These are phyloP conservation scores for Inonotus obliquus DNA, from an alignment of 1,284 basidiomycete genomes.

Conservation along the genomic window DNA sequence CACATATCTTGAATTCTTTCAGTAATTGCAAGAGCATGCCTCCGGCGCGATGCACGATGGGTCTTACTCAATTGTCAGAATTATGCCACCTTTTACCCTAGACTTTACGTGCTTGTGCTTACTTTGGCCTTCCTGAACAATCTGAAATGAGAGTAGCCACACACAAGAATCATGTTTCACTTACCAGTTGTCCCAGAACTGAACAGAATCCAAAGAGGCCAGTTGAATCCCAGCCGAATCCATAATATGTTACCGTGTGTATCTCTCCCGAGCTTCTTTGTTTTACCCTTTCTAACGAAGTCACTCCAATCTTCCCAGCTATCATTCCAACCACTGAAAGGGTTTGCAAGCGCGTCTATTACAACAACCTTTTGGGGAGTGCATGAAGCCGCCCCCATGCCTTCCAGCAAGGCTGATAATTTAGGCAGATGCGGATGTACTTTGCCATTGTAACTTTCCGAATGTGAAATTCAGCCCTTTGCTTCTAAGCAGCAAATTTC, in stretches of 20 bases:
- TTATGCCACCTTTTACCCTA: constrained; percentile 16
- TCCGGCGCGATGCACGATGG: constrained; percentile 81
- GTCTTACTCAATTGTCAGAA: constrained; percentile 36
- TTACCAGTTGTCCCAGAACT: constrained; percentile 80
- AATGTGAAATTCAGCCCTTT: not conserved
- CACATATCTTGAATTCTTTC: constrained; percentile 79
- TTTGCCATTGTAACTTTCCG: constrained; percentile 63
- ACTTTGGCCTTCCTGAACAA: constrained; percentile 32
- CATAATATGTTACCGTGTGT: constrained; percentile 52
- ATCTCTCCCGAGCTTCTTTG: constrained; percentile 42
- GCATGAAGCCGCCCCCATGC: constrained; percentile 37
- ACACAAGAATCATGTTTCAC: constrained; percentile 15
- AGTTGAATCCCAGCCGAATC: constrained; percentile 66
- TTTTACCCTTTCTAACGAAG: constrained; percentile 45
- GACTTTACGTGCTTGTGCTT: constrained; percentile 23
- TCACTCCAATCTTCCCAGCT: constrained; percentile 58
- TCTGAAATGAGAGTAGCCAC: not conserved
- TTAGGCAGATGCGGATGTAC: constrained; percentile 68
- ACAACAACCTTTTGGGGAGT: constrained; percentile 50
- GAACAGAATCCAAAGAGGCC: constrained; percentile 87
- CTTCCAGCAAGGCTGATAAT: constrained; percentile 49
- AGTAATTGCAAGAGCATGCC: constrained; percentile 83
- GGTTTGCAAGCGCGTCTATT: constrained; percentile 40
- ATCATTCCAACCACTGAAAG: constrained; percentile 24
- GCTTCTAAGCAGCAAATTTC: not conserved